Evolutionary conservation across 805 yeast species (phyloP).

Genomic region (Wickerhamiella qilinensis): DNA sequence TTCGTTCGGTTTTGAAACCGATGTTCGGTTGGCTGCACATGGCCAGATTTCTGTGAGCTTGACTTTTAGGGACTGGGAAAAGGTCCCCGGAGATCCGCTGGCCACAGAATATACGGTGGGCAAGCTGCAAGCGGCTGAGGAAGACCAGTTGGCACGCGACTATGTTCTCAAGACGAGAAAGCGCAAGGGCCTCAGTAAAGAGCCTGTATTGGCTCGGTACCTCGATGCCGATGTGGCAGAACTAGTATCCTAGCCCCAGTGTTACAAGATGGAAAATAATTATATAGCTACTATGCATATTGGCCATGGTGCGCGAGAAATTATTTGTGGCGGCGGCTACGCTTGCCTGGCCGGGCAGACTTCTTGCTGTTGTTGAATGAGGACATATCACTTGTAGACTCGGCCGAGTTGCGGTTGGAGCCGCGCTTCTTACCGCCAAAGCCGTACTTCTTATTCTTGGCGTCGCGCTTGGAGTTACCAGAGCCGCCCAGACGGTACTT

Average conservation of each 20-base stretch:
- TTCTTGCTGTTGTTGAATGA: constrained; percentile 39
- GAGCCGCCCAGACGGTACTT: constrained; percentile 27
- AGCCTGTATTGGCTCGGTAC: constrained; percentile 48
- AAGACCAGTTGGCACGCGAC: constrained; percentile 63
- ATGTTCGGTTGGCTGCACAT: constrained; percentile 56
- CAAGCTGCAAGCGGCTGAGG: constrained; percentile 58
- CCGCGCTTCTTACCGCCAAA: constrained; percentile 65
- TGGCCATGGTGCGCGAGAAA: too few relatives aligned
- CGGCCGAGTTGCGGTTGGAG: constrained; percentile 55
- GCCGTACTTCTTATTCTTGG: constrained; percentile 62
- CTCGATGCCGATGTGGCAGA: constrained; percentile 44
- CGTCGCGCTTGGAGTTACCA: constrained; percentile 47
- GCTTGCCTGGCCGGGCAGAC: constrained; percentile 25
- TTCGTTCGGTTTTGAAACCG: constrained; percentile 78
- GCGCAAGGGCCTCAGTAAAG: constrained; percentile 71
- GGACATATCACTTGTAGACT: constrained; percentile 51
- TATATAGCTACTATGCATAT: too few relatives aligned
- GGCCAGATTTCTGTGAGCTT: constrained; percentile 63
- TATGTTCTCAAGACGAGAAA: constrained; percentile 77
- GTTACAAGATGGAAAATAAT: not conserved
- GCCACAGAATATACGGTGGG: constrained; percentile 50
- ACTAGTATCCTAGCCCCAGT: constrained; percentile 22
- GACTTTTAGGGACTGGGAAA: constrained; percentile 54
- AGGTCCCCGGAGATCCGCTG: constrained; percentile 84
- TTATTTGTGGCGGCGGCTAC: constrained; percentile 8